A percentile compares a stretch with the other conserved stretches of the same genome.
Conservation (phyloP, 2,329 filamentous ascomycete species). For the Hortaea sp. region DNA sequence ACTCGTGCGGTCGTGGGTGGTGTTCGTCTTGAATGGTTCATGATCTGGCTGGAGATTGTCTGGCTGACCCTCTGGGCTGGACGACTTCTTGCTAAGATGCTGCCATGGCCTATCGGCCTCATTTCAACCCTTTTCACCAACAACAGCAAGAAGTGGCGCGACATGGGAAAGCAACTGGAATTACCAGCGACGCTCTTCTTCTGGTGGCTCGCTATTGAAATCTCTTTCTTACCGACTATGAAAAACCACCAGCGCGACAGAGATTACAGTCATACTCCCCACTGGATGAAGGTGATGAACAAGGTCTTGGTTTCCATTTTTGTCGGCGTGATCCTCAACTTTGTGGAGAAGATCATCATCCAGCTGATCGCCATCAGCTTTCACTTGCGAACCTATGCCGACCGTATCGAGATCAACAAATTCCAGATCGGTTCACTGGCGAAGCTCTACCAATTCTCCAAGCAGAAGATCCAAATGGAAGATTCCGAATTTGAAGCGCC, state of each 20-base stretch:
- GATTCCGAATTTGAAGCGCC: slow-evolving; percentile 67
- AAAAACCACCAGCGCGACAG: slow-evolving; percentile 51
- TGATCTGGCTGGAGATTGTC: slow-evolving; percentile 86
- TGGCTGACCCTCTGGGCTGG: slow-evolving; percentile 87
- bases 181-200: slow-evolving; percentile 78
- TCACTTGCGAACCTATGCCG: slow-evolving; percentile 80
- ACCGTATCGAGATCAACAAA: slow-evolving; percentile 85
- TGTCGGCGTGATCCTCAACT: slow-evolving; percentile 68
- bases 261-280: slow-evolving; percentile 36
- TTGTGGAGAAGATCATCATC: slow-evolving; percentile 85
- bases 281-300: slow-evolving; percentile 70
- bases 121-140: slow-evolving; percentile 70
- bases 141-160: slow-evolving; percentile 85
- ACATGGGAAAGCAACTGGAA: slow-evolving; percentile 77
- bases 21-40: slow-evolving; percentile 78
- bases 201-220: slow-evolving; percentile 79
- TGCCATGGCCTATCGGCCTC: slow-evolving; percentile 52
- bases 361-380: slow-evolving; percentile 92
- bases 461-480: slow-evolving; percentile 54
- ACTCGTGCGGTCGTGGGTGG: slow-evolving; percentile 53
- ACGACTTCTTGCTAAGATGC: slow-evolving; percentile 50
- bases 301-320: slow-evolving; percentile 83
- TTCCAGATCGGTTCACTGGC: slow-evolving; percentile 65
- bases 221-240: slow-evolving; percentile 79
- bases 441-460: slow-evolving; percentile 57